phyloP scores from a whole-genome alignment of 192 early-diverging fungal species.

The Coemansia umbellata region DNA sequence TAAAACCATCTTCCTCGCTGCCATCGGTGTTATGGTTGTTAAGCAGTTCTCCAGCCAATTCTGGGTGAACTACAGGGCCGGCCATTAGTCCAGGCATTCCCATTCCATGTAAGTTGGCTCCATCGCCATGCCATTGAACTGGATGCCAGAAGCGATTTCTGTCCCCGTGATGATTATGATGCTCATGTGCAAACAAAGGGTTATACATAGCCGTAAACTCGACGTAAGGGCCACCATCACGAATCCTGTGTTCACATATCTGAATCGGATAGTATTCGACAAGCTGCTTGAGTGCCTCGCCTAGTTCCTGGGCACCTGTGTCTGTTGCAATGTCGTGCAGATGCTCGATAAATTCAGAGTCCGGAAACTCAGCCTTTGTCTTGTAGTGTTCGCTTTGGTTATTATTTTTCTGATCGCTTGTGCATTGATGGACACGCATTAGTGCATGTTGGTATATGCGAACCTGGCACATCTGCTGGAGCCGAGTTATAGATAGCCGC shows the following conservation, averaged over 20 bases:
- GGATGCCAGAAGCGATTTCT: background rate
- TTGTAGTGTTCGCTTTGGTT: background rate
- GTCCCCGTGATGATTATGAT: background rate
- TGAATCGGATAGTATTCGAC: constrained; percentile 26
- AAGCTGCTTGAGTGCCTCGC: constrained; percentile 23
- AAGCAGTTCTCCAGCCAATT: background rate
- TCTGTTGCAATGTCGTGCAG: constrained; percentile 21
- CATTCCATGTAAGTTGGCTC: background rate
- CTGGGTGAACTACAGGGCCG: constrained; percentile 15
- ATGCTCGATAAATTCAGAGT: constrained; percentile 7
- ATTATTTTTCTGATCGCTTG: background rate
- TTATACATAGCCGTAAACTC: constrained; percentile 5
- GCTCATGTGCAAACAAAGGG: background rate
- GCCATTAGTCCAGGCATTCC: constrained; percentile 9
- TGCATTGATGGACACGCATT: background rate
- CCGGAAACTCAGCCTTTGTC: constrained; percentile 13
- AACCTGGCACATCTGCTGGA: constrained; percentile 34
- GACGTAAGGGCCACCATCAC: constrained; percentile 3
- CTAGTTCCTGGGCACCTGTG: constrained; percentile 31
- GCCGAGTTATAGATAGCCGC: constrained; percentile 34
- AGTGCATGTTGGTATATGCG: constrained; percentile 15
- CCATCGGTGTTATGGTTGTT: background rate
- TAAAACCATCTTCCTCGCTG: too few relatives aligned
- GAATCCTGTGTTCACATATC: constrained; percentile 29
- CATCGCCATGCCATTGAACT: background rate